Conservation (phyloP, 805 yeast species). For the Hermanozyma aechmeae region DNA sequence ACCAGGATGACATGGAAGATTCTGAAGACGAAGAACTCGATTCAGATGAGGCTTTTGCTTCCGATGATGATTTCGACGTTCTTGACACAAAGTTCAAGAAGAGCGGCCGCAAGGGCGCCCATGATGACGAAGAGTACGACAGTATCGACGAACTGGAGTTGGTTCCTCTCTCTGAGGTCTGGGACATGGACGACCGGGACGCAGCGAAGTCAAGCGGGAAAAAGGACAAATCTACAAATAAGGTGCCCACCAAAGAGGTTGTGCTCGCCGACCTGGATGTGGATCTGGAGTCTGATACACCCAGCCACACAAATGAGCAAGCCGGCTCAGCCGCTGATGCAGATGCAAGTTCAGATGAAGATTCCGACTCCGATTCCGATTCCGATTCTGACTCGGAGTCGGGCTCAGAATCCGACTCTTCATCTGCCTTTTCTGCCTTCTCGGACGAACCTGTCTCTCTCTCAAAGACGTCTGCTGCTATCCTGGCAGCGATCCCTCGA, state of each 20-base stretch:
- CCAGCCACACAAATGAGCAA: too few species aligned
- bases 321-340: too few species aligned
- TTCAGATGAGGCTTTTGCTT: slow-evolving; percentile 84
- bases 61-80: slow-evolving; percentile 61
- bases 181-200: slow-evolving; percentile 72
- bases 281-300: too few species aligned
- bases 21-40: slow-evolving; percentile 62
- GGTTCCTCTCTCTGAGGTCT: slow-evolving; percentile 73
- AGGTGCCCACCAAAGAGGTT: slow-evolving; percentile 3
- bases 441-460: too few species aligned
- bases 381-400: slow-evolving; percentile 4
- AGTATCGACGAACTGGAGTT: slow-evolving; percentile 72
- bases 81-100: slow-evolving; percentile 49
- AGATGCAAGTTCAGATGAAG: too few species aligned
- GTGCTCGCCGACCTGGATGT: slow-evolving; percentile 12
- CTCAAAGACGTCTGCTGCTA: too few species aligned
- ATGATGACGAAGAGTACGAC: slow-evolving; percentile 44
- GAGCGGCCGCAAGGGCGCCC: slow-evolving; percentile 15
- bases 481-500: too few species aligned
- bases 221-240: slow-evolving; percentile 7
- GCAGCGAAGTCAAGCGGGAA: not conserved
- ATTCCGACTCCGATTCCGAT: too few species aligned
- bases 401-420: not conserved
- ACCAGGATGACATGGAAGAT: slow-evolving; percentile 13
- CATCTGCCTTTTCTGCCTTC: too few species aligned